A percentile compares a stretch with the other conserved stretches of the same genome.
phyloP scores from a whole-genome alignment of 306 rosid species.

The Casuarina cunninghamiana region DNA sequence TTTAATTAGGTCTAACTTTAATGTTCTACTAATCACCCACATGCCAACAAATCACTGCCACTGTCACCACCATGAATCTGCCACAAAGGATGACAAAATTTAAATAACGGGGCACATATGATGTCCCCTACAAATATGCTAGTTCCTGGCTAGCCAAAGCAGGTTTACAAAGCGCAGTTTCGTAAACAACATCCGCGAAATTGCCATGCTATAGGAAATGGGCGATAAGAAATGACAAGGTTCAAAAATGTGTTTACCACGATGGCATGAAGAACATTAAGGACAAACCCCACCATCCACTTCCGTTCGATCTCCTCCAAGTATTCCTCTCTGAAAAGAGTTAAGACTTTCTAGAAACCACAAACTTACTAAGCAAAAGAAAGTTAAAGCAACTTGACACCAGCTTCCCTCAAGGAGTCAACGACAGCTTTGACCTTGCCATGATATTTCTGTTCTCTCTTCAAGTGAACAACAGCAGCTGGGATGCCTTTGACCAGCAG shows the following conservation, averaged over 20 bases:
- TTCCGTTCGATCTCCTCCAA: not conserved
- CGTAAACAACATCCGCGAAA: no score
- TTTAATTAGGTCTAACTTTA: no score
- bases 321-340: not conserved
- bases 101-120: not conserved
- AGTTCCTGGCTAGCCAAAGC: not conserved
- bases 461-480: conserved; percentile 71
- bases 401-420: conserved; percentile 72
- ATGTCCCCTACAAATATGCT: not conserved
- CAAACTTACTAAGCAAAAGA: not conserved
- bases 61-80: not conserved
- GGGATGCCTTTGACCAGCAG: conserved; percentile 69
- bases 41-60: not conserved
- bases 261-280: not conserved
- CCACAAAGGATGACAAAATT: not conserved
- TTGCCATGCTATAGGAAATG: not conserved
- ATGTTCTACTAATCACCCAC: no score
- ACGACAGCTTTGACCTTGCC: conserved; percentile 87
- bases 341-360: not conserved
- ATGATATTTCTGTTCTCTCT: conserved; percentile 91
- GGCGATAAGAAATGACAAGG: not conserved
- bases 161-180: not conserved
- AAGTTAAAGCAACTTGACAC: conserved; percentile 64
- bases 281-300: not conserved
- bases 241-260: not conserved